Percentiles rank a stretch among this genome's conserved stretches.
Evolutionary conservation across 495 filamentous ascomycete species (phyloP).

Genomic region (Podospora comata): DNA sequence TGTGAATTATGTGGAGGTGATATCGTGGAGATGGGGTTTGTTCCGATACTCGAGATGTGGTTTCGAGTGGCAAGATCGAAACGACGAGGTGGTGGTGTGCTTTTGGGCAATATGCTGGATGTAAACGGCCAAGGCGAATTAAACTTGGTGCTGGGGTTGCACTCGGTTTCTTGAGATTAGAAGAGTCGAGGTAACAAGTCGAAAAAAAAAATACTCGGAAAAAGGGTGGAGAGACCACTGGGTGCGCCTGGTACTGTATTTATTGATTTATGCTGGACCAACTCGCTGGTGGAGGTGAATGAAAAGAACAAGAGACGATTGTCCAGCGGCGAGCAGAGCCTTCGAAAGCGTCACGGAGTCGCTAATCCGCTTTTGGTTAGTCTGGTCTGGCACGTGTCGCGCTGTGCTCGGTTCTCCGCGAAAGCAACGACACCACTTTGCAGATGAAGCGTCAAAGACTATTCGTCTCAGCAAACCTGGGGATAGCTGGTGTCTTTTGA

Average conservation of each 20-base stretch:
- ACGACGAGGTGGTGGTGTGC: not conserved
- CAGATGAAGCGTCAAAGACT: not conserved
- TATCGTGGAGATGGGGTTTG: not conserved
- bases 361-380: constrained; percentile 23
- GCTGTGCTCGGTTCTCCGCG: constrained; percentile 10
- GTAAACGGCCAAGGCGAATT: not conserved
- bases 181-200: constrained; percentile 1
- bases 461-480: not conserved
- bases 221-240: not conserved
- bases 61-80: not conserved
- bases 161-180: not conserved
- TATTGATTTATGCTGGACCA: not conserved
- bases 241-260: not conserved
- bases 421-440: not conserved
- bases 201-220: constrained; percentile 2
- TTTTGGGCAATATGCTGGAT: not conserved
- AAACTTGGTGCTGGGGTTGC: not conserved
- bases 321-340: constrained; percentile 33
- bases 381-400: constrained; percentile 28
- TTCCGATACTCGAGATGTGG: not conserved
- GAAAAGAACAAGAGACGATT: constrained; percentile 24
- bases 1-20: constrained; percentile 33
- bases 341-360: constrained; percentile 23
- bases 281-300: constrained; percentile 6
- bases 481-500: not conserved